Evolutionary conservation across 148 eudicot species (phyloP).

Genomic region (Chenopodium suecicum): DNA sequence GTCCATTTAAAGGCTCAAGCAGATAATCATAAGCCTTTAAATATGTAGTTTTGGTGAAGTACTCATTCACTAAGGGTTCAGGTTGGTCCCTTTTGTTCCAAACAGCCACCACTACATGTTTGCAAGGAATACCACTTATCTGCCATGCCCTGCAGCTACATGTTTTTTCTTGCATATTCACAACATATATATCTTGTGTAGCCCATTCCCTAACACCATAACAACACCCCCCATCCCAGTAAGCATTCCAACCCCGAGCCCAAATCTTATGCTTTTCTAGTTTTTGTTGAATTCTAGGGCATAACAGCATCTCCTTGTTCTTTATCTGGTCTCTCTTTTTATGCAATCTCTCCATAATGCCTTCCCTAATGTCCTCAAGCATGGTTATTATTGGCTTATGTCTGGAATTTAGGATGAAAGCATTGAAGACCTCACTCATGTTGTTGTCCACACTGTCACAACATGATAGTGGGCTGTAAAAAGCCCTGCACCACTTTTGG

Average conservation of each 20-base stretch:
- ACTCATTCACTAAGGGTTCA: no score
- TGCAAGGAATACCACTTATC: neutral
- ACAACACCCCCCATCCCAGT: neutral
- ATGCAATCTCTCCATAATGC: neutral
- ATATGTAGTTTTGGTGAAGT: no score
- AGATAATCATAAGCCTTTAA: no score
- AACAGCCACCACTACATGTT: neutral
- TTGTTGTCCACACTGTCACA: neutral
- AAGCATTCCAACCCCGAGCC: neutral
- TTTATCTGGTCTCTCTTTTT: neutral
- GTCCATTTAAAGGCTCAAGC: no score
- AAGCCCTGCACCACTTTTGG: neutral
- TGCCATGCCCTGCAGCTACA: neutral
- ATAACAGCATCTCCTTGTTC: neutral
- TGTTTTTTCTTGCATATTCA: neutral
- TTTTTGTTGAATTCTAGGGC: neutral
- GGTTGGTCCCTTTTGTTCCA: neutral
- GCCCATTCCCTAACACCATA: neutral
- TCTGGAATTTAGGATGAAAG: neutral
- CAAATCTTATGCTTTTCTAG: neutral
- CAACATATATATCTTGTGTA: neutral
- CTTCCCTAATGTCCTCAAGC: neutral
- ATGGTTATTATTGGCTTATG: neutral
- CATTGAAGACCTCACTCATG: neutral
- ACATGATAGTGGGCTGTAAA: neutral